Evolutionary conservation across 257 asterid genomes (phyloP).

Genomic region (Lycium barbarum): DNA sequence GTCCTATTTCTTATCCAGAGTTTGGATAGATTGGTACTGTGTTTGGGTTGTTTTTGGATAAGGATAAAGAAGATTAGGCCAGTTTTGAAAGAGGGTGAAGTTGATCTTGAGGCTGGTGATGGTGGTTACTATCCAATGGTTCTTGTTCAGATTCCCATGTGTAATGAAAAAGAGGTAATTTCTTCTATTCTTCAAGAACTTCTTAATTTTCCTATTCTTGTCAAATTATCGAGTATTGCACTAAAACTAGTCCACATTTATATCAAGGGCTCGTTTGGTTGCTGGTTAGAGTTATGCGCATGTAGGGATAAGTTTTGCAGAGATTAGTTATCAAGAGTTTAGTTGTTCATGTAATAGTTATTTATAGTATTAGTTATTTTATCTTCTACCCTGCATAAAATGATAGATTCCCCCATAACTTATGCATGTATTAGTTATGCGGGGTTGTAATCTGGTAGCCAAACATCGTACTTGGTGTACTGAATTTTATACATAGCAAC

Average conservation of each 20-base stretch:
- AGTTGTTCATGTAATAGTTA: too few species aligned
- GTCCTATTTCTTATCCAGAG: conserved; percentile 81
- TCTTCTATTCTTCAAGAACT: not conserved
- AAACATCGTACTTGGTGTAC: too few species aligned
- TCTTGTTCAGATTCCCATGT: conserved; percentile 98
- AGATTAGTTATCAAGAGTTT: too few species aligned
- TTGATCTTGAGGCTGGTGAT: conserved; percentile 78
- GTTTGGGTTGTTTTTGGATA: conserved; percentile 93
- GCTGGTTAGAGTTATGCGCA: too few species aligned
- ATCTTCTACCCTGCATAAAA: too few species aligned
- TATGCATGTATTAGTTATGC: too few species aligned
- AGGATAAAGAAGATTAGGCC: conserved; percentile 66
- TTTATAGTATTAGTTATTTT: too few species aligned
- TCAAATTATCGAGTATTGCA: not conserved
- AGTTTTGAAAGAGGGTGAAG: conserved; percentile 50
- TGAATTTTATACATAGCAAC: too few species aligned
- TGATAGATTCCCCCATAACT: too few species aligned
- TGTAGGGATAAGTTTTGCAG: too few species aligned
- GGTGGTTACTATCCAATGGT: conserved; percentile 91
- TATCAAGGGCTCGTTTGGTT: too few species aligned
- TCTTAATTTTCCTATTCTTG: not conserved
- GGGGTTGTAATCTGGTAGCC: too few species aligned
- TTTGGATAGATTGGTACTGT: conserved; percentile 75
- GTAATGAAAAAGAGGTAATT: conserved; percentile 92
- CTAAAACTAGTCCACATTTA: not conserved